phyloP scores from a whole-genome alignment of 2,329 filamentous ascomycete genomes.

The Trichophyton verrucosum region DNA sequence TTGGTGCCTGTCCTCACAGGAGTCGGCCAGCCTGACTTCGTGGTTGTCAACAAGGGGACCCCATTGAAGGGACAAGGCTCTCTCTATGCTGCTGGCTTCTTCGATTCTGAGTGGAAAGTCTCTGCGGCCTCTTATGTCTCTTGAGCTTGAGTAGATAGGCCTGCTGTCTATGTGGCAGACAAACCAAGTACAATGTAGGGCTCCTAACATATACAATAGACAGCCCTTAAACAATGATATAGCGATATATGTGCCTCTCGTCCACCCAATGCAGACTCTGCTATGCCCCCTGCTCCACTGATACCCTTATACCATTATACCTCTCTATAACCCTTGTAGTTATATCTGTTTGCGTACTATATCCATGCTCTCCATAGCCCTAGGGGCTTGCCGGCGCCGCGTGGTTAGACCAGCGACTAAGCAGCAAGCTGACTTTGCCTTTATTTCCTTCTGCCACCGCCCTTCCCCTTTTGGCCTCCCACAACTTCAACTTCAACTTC shows the following conservation, averaged over 20 bases:
- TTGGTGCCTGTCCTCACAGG: constrained; percentile 46
- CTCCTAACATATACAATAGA: background rate
- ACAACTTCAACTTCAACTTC: constrained; percentile 8
- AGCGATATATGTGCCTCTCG: background rate
- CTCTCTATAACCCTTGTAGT: background rate
- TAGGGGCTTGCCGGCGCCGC: background rate
- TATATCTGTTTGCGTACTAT: background rate
- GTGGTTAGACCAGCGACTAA: background rate
- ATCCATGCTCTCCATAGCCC: background rate
- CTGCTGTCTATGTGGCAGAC: background rate
- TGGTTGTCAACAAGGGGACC: constrained; percentile 37
- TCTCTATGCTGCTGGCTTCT: constrained; percentile 43
- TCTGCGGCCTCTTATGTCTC: constrained; percentile 36
- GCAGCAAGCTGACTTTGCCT: background rate
- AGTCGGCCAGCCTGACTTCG: constrained; percentile 46
- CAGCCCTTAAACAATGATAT: background rate
- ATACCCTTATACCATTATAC: background rate
- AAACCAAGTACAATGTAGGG: background rate
- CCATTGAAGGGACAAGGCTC: constrained; percentile 42
- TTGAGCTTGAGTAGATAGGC: constrained; percentile 10
- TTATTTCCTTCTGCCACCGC: constrained; percentile 6
- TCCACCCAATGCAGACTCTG: background rate
- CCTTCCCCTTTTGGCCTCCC: background rate
- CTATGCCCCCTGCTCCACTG: background rate
- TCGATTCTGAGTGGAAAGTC: constrained; percentile 43